These are phyloP conservation scores for Teunomyces aglyptinius DNA, from an alignment of 805 yeast species.

Conservation along the genomic window DNA sequence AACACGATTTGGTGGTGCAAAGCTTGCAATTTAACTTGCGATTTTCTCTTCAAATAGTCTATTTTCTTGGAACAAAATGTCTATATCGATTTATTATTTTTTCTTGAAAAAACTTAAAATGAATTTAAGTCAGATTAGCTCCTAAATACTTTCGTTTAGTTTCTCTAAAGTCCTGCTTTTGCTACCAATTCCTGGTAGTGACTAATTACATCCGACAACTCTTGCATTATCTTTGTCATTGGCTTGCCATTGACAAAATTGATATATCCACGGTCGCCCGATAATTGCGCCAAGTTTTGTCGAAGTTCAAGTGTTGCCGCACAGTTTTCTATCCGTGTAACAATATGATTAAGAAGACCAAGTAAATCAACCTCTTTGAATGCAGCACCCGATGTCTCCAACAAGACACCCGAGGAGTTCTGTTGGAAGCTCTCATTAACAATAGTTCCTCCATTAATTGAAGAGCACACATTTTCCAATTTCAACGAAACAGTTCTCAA, in stretches of 20 bases:
- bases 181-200: constrained; percentile 3
- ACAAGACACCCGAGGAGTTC: constrained; percentile 23
- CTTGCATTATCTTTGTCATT: constrained; percentile 24
- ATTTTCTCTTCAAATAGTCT: background rate
- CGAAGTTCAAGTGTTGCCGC: constrained; percentile 37
- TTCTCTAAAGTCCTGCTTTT: background rate
- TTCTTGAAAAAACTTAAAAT: background rate
- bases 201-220: constrained; percentile 13
- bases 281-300: constrained; percentile 25
- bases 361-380: constrained; percentile 44
- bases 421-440: constrained; percentile 26
- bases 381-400: constrained; percentile 16
- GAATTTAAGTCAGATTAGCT: too few relatives aligned
- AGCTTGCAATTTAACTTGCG: background rate
- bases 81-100: constrained; percentile 14
- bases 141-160: too few relatives aligned
- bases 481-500: constrained; percentile 55
- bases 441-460: constrained; percentile 42
- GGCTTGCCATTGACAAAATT: constrained; percentile 18
- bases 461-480: constrained; percentile 57
- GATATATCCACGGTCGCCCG: constrained; percentile 24
- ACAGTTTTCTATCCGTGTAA: constrained; percentile 67
- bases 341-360: constrained; percentile 58
- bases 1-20: background rate
- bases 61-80: background rate